phyloP scores from a whole-genome alignment of 129 eudicot species.

The Flaveria bidentis region DNA sequence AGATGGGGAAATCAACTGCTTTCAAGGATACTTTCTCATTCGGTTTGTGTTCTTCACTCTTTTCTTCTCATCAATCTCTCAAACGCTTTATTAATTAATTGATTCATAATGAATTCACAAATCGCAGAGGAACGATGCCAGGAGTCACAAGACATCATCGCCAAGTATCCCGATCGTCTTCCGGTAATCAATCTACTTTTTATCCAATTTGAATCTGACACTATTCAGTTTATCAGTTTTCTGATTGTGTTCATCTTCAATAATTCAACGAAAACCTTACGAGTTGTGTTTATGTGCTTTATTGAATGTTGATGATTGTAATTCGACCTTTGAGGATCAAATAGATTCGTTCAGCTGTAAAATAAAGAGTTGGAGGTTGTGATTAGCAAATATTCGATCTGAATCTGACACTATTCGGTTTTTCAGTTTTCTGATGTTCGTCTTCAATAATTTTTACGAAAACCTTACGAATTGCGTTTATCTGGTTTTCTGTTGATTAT shows the following conservation, averaged over 20 bases:
- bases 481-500: not conserved
- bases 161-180: conserved; percentile 81
- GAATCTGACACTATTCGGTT: not conserved
- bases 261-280: not conserved
- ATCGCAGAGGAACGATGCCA: conserved; percentile 67
- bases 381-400: not conserved
- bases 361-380: no score
- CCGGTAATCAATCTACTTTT: conserved; percentile 50
- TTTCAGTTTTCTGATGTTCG: no score
- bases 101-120: not conserved
- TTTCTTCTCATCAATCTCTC: not conserved
- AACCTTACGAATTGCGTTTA: not conserved
- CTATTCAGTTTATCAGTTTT: not conserved
- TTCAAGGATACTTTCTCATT: conserved; percentile 64
- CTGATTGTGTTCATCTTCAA: not conserved
- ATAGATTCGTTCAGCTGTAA: no score
- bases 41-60: conserved; percentile 43
- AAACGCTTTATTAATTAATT: not conserved
- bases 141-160: conserved; percentile 82
- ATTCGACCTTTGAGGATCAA: not conserved
- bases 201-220: not conserved
- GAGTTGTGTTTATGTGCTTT: not conserved
- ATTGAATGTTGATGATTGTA: not conserved
- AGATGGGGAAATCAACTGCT: conserved; percentile 59
- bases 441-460: no score